Evolutionary conservation across 2,329 filamentous ascomycete species (phyloP).

Genomic region (Xylariales sp.): DNA sequence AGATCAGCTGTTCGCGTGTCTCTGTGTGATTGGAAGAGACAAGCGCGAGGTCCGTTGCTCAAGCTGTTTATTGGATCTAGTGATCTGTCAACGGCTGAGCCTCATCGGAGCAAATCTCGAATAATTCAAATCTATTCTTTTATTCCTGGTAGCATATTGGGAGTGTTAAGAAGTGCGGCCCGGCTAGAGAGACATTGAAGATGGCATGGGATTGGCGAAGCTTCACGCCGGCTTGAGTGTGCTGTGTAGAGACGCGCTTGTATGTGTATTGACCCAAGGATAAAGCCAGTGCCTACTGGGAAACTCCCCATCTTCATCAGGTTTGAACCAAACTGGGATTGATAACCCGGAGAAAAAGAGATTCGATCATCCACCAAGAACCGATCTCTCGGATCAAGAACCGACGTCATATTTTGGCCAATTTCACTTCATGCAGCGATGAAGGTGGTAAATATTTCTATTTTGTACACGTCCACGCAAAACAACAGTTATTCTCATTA

Average conservation of each 20-base stretch:
- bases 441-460: not conserved
- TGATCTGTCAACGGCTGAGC: not conserved
- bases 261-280: not conserved
- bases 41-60: slow-evolving; percentile 7
- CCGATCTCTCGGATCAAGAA: slow-evolving; percentile 4
- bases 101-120: slow-evolving; percentile 3
- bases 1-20: slow-evolving; percentile 9
- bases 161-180: not conserved
- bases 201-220: too few relatives aligned
- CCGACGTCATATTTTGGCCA: slow-evolving; percentile 6
- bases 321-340: too few relatives aligned
- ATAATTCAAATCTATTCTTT: slow-evolving; percentile 4
- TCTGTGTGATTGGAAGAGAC: slow-evolving; percentile 12
- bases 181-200: too few relatives aligned
- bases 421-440: not conserved
- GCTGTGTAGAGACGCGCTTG: too few relatives aligned
- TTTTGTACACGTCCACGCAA: not conserved
- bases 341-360: too few relatives aligned
- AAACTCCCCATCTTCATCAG: too few relatives aligned
- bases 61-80: slow-evolving; percentile 7
- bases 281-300: slow-evolving; percentile 1
- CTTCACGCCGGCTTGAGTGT: too few relatives aligned
- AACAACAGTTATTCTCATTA: not conserved
- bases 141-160: not conserved
- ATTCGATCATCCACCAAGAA: slow-evolving; percentile 5